These are phyloP conservation scores for Sesbania bispinosa DNA, from an alignment of 306 rosid genomes.

Conservation along the genomic window DNA sequence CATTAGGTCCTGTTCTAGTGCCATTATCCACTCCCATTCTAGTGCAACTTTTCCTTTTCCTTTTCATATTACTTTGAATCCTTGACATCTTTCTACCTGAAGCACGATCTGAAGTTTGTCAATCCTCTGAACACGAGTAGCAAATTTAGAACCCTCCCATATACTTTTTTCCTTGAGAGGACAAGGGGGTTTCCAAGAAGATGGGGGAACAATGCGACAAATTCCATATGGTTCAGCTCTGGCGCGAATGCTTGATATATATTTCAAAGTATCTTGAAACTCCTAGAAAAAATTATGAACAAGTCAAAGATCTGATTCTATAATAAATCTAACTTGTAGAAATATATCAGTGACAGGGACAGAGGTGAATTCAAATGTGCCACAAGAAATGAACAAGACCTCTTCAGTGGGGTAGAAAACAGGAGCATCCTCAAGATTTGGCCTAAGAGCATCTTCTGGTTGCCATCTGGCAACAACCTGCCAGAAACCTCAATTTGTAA, in stretches of 20 bases:
- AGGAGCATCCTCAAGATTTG: conserved; percentile 79
- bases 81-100: conserved; percentile 60
- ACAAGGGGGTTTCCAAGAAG: conserved; percentile 96
- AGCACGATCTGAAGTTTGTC: conserved; percentile 92
- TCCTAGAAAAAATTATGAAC: conserved; percentile 54
- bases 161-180: conserved; percentile 66
- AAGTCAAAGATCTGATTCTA: conserved; percentile 31
- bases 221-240: conserved; percentile 90
- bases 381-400: conserved; percentile 52
- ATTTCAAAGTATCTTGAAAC: conserved; percentile 82
- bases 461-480: conserved; percentile 95
- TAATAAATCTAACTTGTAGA: conserved; percentile 12
- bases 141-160: conserved; percentile 83
- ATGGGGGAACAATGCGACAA: conserved; percentile 96
- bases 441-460: conserved; percentile 73
- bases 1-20: conserved; percentile 42
- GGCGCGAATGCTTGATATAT: conserved; percentile 77
- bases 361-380: conserved; percentile 16
- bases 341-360: conserved; percentile 14
- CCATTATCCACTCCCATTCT: conserved; percentile 67
- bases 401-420: conserved; percentile 89
- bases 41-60: conserved; percentile 83
- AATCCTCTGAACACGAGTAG: conserved; percentile 92
- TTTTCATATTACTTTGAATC: conserved; percentile 56
- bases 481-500: conserved; percentile 34